Evolutionary conservation across 495 filamentous ascomycete genomes (phyloP).

Genomic region (Neurospora sp.): DNA sequence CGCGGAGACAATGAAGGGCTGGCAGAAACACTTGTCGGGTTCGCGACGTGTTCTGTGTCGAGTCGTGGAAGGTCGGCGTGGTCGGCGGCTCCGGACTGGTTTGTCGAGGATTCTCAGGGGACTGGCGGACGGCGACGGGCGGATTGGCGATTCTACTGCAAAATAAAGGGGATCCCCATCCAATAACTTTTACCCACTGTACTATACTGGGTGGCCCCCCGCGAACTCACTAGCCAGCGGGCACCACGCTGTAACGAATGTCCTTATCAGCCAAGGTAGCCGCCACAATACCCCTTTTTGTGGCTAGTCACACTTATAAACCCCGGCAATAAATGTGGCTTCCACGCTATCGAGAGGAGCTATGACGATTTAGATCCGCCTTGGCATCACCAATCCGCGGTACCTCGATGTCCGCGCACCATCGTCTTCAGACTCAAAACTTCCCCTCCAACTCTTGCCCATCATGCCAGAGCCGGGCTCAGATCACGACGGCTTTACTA

Average conservation of each 20-base stretch:
- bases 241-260: not conserved
- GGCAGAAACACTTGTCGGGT: not conserved
- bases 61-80: not conserved
- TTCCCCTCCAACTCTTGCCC: not conserved
- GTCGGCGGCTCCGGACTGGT: not conserved
- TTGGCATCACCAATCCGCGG: not conserved
- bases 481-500: not conserved
- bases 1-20: not conserved
- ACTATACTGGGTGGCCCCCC: not conserved
- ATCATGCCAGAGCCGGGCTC: slow-evolving; percentile 4
- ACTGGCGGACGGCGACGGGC: not conserved
- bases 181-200: not conserved
- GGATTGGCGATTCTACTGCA: not conserved
- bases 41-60: not conserved
- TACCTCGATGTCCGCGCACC: not conserved
- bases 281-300: not conserved
- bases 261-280: not conserved
- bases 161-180: not conserved
- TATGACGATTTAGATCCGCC: not conserved
- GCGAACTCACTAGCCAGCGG: not conserved
- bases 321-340: not conserved
- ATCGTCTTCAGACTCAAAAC: not conserved
- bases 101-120: not conserved
- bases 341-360: not conserved
- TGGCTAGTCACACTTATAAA: not conserved